Conservation (phyloP, 495 filamentous ascomycete species). For the Penicillium fimorum region DNA sequence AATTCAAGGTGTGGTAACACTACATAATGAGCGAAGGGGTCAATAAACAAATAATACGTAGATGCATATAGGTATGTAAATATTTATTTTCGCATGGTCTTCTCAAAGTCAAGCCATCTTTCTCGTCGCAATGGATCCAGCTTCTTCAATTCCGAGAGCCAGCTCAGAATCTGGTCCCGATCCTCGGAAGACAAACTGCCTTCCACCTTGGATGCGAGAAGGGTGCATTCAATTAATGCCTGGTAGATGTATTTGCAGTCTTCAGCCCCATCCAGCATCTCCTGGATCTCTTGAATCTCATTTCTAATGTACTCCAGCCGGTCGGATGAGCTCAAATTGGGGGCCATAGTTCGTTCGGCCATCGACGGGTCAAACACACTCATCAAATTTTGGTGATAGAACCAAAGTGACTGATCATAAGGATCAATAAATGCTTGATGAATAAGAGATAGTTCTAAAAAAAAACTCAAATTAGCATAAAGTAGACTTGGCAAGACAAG, state of each 20-base stretch:
- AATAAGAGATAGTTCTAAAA: slow-evolving; percentile 67
- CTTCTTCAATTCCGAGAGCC: slow-evolving; percentile 62
- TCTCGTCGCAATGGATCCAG: slow-evolving; percentile 70
- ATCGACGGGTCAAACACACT: slow-evolving; percentile 54
- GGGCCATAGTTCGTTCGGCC: slow-evolving; percentile 55
- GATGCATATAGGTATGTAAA: neutral
- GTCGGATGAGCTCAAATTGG: slow-evolving; percentile 59
- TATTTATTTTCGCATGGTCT: slow-evolving; percentile 25
- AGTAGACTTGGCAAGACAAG: slow-evolving; percentile 2
- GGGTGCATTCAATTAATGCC: slow-evolving; percentile 61
- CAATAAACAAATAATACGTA: neutral
- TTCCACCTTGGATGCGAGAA: slow-evolving; percentile 37
- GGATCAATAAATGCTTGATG: slow-evolving; percentile 80
- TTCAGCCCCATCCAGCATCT: slow-evolving; percentile 71
- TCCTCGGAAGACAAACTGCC: slow-evolving; percentile 38
- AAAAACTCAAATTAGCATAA: slow-evolving; percentile 9
- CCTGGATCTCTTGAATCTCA: slow-evolving; percentile 67
- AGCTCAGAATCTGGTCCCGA: slow-evolving; percentile 47
- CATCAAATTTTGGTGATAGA: slow-evolving; percentile 87
- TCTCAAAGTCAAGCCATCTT: slow-evolving; percentile 65
- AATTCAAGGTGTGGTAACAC: neutral
- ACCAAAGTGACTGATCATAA: slow-evolving; percentile 92
- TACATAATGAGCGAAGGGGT: slow-evolving; percentile 1
- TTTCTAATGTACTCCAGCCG: slow-evolving; percentile 62
- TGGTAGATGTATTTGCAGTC: slow-evolving; percentile 81